phyloP scores from a whole-genome alignment of 2,329 filamentous ascomycete genomes.

The Colletotrichum destructivum region DNA sequence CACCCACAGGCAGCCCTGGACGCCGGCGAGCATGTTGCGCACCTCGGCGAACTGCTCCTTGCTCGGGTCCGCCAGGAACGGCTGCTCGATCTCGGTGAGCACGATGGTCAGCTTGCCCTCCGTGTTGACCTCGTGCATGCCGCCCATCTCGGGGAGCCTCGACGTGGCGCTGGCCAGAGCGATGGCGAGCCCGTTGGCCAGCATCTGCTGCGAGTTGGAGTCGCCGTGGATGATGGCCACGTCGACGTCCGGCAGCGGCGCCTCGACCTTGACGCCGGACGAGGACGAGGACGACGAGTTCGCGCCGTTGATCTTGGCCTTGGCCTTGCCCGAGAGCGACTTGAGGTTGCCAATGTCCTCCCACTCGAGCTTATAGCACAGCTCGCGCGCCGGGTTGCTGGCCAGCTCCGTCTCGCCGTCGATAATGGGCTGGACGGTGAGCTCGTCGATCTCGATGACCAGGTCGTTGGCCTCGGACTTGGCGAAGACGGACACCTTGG shows the following conservation, averaged over 20 bases:
- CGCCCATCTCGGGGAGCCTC: constrained; percentile 42
- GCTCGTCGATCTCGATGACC: constrained; percentile 47
- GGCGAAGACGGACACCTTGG: constrained; percentile 44
- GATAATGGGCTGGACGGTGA: constrained; percentile 45
- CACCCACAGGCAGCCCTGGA: constrained; percentile 58
- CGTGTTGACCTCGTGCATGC: constrained; percentile 45
- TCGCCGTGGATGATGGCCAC: constrained; percentile 44
- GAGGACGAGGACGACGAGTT: background rate
- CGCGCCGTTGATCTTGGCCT: constrained; percentile 30
- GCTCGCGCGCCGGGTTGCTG: constrained; percentile 41
- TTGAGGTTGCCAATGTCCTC: constrained; percentile 41
- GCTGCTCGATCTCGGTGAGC: constrained; percentile 60
- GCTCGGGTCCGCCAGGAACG: constrained; percentile 59
- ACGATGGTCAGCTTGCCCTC: constrained; percentile 55
- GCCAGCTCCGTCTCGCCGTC: constrained; percentile 40
- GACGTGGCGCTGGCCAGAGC: constrained; percentile 41
- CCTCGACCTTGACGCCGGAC: constrained; percentile 35
- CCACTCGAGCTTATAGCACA: constrained; percentile 48
- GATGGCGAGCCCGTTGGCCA: constrained; percentile 40
- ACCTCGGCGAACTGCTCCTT: constrained; percentile 55
- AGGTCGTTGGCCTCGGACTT: constrained; percentile 41
- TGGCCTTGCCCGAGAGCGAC: constrained; percentile 33
- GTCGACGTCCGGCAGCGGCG: constrained; percentile 37
- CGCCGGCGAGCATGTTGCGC: constrained; percentile 53
- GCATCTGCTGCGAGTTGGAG: constrained; percentile 40